A percentile compares a stretch with the other conserved stretches of the same genome.
Conservation (phyloP, 495 filamentous ascomycete genomes). For the Neohortaea acidophila region DNA sequence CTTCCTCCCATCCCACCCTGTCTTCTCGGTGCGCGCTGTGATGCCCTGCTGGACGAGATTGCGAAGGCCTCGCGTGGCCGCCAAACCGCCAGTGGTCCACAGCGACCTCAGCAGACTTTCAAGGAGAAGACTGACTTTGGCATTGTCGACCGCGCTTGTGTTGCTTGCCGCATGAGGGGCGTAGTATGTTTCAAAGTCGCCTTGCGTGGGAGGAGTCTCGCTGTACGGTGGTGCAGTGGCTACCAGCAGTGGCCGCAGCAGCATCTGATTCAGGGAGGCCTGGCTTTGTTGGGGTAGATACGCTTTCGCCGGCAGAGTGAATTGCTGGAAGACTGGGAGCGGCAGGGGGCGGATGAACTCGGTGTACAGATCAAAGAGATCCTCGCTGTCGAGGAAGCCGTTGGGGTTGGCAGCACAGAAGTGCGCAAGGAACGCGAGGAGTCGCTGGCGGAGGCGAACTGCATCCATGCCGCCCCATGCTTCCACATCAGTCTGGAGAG, state of each 20-base stretch:
- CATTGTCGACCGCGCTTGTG: conserved; percentile 51
- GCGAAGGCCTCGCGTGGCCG: conserved; percentile 33
- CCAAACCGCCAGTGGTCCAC: conserved; percentile 28
- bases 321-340: conserved; percentile 53
- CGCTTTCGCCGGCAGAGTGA: conserved; percentile 36
- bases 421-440: conserved; percentile 34
- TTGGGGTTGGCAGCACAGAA: conserved; percentile 7
- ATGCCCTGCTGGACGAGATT: conserved; percentile 49
- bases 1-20: conserved; percentile 32
- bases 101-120: conserved; percentile 55
- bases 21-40: conserved; percentile 39
- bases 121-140: conserved; percentile 60
- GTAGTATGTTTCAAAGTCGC: conserved; percentile 45
- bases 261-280: conserved; percentile 46
- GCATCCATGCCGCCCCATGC: conserved; percentile 20
- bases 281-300: conserved; percentile 30
- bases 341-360: conserved; percentile 51
- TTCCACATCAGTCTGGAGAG: background rate
- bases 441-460: conserved; percentile 42
- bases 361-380: conserved; percentile 53
- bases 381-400: conserved; percentile 35
- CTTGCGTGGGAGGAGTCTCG: conserved; percentile 30
- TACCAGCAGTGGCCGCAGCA: conserved; percentile 50
- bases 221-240: conserved; percentile 34
- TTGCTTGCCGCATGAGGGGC: conserved; percentile 57